Evolutionary conservation across 306 rosid species (phyloP).

Genomic region (Vicia sativa): DNA sequence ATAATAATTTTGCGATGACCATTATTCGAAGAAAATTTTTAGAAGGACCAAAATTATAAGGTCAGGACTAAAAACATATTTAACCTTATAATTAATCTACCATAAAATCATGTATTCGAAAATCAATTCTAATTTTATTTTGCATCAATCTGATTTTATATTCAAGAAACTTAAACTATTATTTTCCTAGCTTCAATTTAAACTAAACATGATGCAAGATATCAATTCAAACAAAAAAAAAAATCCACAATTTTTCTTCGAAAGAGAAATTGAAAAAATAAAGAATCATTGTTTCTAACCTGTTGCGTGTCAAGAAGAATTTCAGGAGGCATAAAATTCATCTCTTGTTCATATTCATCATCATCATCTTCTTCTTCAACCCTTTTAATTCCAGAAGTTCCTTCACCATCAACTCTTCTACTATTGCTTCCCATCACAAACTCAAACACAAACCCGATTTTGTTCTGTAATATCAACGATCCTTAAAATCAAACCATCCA

Average conservation of each 20-base stretch:
- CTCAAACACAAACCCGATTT: constrained; percentile 1
- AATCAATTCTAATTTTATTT: constrained; percentile 25
- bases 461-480: constrained; percentile 8
- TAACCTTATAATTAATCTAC: too few relatives aligned
- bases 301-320: constrained; percentile 30
- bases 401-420: constrained; percentile 46
- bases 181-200: too few relatives aligned
- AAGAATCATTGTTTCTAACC: constrained; percentile 46
- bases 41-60: too few relatives aligned
- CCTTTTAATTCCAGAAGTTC: constrained; percentile 50
- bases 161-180: not conserved
- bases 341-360: constrained; percentile 37
- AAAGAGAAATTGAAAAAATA: not conserved
- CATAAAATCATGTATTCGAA: constrained; percentile 33
- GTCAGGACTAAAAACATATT: too few relatives aligned
- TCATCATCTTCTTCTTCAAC: constrained; percentile 37
- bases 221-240: not conserved
- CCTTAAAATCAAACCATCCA: constrained; percentile 32
- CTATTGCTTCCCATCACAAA: constrained; percentile 56
- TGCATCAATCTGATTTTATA: not conserved
- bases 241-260: not conserved
- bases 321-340: constrained; percentile 37
- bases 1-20: too few relatives aligned
- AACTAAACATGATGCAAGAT: too few relatives aligned
- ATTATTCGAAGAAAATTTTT: too few relatives aligned